Evolutionary conservation across 2,329 filamentous ascomycete genomes (phyloP).

Genomic region (Fusarium sp.): DNA sequence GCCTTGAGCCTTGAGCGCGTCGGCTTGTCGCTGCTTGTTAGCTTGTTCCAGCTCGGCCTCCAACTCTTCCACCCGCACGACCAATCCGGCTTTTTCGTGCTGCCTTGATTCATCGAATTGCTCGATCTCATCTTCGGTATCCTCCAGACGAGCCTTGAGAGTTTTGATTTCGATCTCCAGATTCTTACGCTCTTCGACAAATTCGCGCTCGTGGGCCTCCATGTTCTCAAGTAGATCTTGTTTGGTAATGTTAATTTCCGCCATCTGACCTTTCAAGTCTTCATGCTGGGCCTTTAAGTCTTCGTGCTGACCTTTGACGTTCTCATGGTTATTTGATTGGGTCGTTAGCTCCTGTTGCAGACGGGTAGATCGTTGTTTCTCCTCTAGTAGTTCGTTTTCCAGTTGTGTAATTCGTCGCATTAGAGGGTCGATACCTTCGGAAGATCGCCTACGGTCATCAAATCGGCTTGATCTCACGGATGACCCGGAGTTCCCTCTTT

Average conservation of each 20-base stretch:
- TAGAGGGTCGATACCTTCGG: slow-evolving; percentile 61
- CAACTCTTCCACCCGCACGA: slow-evolving; percentile 75
- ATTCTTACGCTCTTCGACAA: slow-evolving; percentile 84
- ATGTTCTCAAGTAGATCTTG: slow-evolving; percentile 95
- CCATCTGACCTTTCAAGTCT: slow-evolving; percentile 75
- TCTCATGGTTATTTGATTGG: slow-evolving; percentile 67
- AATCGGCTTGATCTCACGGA: slow-evolving; percentile 60
- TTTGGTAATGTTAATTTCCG: slow-evolving; percentile 92
- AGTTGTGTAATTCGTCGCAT: slow-evolving; percentile 69
- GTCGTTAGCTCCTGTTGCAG: slow-evolving; percentile 77
- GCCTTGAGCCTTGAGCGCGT: slow-evolving; percentile 68
- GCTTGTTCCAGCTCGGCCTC: slow-evolving; percentile 77
- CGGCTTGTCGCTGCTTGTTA: slow-evolving; percentile 68
- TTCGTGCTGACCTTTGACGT: slow-evolving; percentile 68
- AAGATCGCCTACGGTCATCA: slow-evolving; percentile 61
- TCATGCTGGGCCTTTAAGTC: slow-evolving; percentile 65
- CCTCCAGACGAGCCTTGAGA: slow-evolving; percentile 82
- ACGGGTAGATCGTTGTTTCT: slow-evolving; percentile 74
- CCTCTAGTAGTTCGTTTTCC: slow-evolving; percentile 81
- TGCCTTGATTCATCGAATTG: slow-evolving; percentile 85
- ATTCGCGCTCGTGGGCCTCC: slow-evolving; percentile 90
- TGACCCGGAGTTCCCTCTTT: slow-evolving; percentile 63
- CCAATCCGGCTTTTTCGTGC: slow-evolving; percentile 78
- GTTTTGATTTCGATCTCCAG: slow-evolving; percentile 84
- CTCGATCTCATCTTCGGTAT: slow-evolving; percentile 92